Percentiles rank a stretch among this genome's conserved stretches.
Conservation (phyloP, 2,329 filamentous ascomycete species). For the Simplicillium sp. region DNA sequence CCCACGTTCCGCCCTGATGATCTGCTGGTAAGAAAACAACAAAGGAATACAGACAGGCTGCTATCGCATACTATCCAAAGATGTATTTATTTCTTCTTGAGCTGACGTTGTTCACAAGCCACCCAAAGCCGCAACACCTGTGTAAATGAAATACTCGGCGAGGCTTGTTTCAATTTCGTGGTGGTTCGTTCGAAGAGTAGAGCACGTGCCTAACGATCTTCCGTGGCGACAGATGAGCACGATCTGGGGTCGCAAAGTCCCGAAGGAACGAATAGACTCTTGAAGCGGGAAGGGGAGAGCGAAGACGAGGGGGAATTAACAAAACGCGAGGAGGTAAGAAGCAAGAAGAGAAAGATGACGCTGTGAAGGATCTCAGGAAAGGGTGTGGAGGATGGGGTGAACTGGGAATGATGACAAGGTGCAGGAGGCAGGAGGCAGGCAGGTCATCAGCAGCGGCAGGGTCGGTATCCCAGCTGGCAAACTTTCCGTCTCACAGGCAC, state of each 20-base stretch:
- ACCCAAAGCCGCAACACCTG: too few relatives aligned
- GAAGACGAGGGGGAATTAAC: conserved; percentile 10
- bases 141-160: too few relatives aligned
- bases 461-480: too few relatives aligned
- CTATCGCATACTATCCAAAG: conserved; percentile 8
- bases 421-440: not conserved
- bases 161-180: too few relatives aligned
- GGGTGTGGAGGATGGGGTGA: conserved; percentile 9
- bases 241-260: conserved; percentile 3
- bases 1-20: too few relatives aligned
- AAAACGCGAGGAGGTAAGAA: conserved; percentile 13
- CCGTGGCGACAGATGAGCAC: not conserved
- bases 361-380: conserved; percentile 11
- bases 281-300: conserved; percentile 9
- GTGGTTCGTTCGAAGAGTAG: too few relatives aligned
- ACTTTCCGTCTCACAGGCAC: too few relatives aligned
- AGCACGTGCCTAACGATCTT: too few relatives aligned
- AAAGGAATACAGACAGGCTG: not conserved
- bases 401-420: conserved; percentile 1
- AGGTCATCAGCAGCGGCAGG: not conserved
- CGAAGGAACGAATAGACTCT: conserved; percentile 3
- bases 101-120: too few relatives aligned
- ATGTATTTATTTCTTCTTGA: too few relatives aligned
- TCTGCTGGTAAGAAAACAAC: not conserved
- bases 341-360: conserved; percentile 14